Evolutionary conservation across 345 rosid species (phyloP).

Genomic region (Aethionema arabicum): DNA sequence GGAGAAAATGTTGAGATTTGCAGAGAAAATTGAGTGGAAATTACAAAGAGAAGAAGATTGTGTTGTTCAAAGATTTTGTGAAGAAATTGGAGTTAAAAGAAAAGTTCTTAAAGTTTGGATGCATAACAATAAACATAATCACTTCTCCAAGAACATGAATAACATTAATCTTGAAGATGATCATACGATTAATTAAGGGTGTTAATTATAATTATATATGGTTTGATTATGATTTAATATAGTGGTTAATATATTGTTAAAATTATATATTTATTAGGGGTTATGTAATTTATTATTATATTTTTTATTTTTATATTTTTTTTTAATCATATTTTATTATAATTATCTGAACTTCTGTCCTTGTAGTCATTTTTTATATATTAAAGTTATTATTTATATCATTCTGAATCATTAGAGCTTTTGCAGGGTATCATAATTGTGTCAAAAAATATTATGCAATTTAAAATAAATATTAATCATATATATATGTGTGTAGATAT

Average conservation of each 20-base stretch:
- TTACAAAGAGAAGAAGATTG: slow-evolving; percentile 86
- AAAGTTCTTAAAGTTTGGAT: slow-evolving; percentile 76
- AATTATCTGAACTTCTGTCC: no score
- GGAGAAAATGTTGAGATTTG: slow-evolving; percentile 88
- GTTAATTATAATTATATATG: slow-evolving; percentile 18
- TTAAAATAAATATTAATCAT: no score
- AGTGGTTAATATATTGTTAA: slow-evolving; percentile 22
- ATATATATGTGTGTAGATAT: no score
- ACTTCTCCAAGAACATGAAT: slow-evolving; percentile 39
- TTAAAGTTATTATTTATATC: slow-evolving; percentile 27
- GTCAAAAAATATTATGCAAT: slow-evolving; percentile 16
- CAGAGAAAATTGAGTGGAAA: slow-evolving; percentile 91
- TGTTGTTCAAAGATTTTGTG: slow-evolving; percentile 77
- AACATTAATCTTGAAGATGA: slow-evolving; percentile 35
- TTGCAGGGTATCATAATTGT: slow-evolving; percentile 28
- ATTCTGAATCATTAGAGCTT: slow-evolving; percentile 29
- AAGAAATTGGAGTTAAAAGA: slow-evolving; percentile 59
- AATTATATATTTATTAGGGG: no score
- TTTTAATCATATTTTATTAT: no score
- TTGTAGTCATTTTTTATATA: no score
- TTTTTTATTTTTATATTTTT: no score
- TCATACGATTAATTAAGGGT: slow-evolving; percentile 8
- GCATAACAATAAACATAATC: slow-evolving; percentile 70
- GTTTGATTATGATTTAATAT: slow-evolving; percentile 19
- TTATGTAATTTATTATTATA: no score